Evolutionary conservation across 2,329 filamentous ascomycete species (phyloP).

Genomic region (Ceratocystis alfenasii): DNA sequence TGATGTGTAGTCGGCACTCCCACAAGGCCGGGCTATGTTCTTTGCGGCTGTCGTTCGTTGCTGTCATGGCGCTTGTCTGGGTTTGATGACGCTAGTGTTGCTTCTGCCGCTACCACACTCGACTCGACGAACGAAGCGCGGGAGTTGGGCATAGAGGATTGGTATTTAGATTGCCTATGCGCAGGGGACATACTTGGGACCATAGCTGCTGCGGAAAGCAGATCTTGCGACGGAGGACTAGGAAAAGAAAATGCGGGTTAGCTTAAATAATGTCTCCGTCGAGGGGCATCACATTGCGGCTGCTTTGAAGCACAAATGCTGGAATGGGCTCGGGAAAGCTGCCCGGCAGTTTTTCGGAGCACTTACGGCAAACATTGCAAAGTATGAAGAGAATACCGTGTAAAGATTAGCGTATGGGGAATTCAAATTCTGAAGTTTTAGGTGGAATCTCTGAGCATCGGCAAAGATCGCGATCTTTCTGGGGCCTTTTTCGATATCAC

Average conservation of each 20-base stretch:
- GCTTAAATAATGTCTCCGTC: not conserved
- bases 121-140: too few relatives aligned
- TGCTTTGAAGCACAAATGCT: not conserved
- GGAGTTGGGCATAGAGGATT: not conserved
- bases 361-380: constrained; percentile 22
- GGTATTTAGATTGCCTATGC: too few relatives aligned
- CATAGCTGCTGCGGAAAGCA: constrained; percentile 50
- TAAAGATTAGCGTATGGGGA: constrained; percentile 11
- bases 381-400: constrained; percentile 1
- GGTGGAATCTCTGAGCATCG: constrained; percentile 15
- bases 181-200: constrained; percentile 45
- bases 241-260: constrained; percentile 6
- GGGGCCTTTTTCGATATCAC: constrained; percentile 18
- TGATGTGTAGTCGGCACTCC: constrained; percentile 24
- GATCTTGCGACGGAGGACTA: constrained; percentile 20
- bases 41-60: too few relatives aligned
- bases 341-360: not conserved
- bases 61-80: too few relatives aligned
- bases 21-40: not conserved
- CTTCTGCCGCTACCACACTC: too few relatives aligned
- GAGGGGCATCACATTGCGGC: not conserved
- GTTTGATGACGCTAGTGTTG: too few relatives aligned
- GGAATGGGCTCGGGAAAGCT: not conserved
- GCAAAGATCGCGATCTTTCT: constrained; percentile 21
- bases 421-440: constrained; percentile 3